phyloP scores from a whole-genome alignment of 2,329 filamentous ascomycete species.

The Aspergillus awamori region DNA sequence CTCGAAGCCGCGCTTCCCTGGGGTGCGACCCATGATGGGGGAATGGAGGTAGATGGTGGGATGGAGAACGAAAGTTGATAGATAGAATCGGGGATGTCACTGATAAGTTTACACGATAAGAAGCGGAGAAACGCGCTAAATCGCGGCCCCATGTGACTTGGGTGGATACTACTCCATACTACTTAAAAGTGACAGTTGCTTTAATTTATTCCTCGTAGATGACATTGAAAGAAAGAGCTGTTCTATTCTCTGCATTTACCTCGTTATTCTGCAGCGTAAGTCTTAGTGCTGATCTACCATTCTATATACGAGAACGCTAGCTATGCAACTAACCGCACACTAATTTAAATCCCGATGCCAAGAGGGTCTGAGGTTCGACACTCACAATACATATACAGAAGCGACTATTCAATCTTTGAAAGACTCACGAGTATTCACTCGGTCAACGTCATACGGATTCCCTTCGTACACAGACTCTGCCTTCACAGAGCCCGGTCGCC shows the following conservation, averaged over 20 bases:
- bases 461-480: constrained; percentile 40
- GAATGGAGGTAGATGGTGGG: not conserved
- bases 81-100: not conserved
- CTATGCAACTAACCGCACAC: not conserved
- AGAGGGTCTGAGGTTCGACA: not conserved
- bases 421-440: constrained; percentile 47
- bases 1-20: constrained; percentile 28
- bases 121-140: constrained; percentile 12
- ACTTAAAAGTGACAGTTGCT: not conserved
- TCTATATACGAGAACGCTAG: not conserved
- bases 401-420: constrained; percentile 26
- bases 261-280: too few relatives aligned
- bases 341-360: not conserved
- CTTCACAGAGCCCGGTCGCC: constrained; percentile 5
- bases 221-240: too few relatives aligned
- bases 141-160: constrained; percentile 21
- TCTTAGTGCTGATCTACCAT: not conserved
- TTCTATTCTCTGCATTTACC: too few relatives aligned
- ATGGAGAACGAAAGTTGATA: not conserved
- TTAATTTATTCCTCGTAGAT: too few relatives aligned
- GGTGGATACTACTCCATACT: not conserved
- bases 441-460: constrained; percentile 49
- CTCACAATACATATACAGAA: not conserved
- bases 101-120: not conserved
- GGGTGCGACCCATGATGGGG: constrained; percentile 15